Evolutionary conservation across 768 basidiomycete genomes (phyloP), one percentile per base, ranked within the genome.

Genomic region (Thelephora aurantiotincta): DNA sequence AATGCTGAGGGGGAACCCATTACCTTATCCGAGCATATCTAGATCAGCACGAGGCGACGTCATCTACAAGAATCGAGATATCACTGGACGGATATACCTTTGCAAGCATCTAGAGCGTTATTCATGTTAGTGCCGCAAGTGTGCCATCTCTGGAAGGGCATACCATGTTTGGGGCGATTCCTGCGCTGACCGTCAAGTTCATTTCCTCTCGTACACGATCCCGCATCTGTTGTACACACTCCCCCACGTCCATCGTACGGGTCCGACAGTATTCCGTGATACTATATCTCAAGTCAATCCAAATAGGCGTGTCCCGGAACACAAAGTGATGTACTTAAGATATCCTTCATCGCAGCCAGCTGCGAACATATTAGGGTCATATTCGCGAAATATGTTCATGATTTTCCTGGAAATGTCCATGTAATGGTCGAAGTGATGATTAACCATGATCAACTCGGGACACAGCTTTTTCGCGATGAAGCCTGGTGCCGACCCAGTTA

Each of bases 381-480:
- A 90, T 51, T 77, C 72, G 33, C 70, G 55, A 49, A 81, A 70
- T 19, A 82, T 80, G 23, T 57, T 57, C 67, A 93, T 87, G 35
- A 96, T 80, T 53, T 68, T 74, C 35, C 64, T 54, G 3, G 87
- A 89, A 68, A 83, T 73, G 51, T 85, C 82, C 23, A 65, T 67
- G 53, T 90, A 90, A 42, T 77, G 71, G 11, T 67, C 48, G 55
- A 75, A 77, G 47, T 77, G 73, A 47, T 69, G 72, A 2, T 64
- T 60, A 37, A 93, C 69, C 38, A 87, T 65, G 35, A 88, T 77
- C 14, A 99, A 74, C 6, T 91, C 77, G 2, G 96, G 92, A 59
- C 92, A 97, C 7, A 99, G 74, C 58, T 90, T 94, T 68, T 81
- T 83, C 13, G 94, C 94, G 38, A 98, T 80, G 61, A 92, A 94